phyloP scores from a whole-genome alignment of 2,329 filamentous ascomycete species.

The Xenoacremonium recifei region DNA sequence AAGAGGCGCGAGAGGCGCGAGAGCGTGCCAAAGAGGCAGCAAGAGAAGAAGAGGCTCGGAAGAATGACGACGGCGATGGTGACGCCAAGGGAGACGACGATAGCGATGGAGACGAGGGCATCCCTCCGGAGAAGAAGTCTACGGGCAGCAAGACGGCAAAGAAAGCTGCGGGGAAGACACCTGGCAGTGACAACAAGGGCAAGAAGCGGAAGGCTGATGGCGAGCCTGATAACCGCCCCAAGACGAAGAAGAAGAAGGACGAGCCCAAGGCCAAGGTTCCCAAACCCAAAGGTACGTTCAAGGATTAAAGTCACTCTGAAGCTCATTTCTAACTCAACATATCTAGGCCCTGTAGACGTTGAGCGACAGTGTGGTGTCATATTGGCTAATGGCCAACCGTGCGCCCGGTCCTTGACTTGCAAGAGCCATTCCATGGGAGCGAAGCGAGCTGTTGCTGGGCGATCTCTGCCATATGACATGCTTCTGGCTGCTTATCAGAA shows the following conservation, averaged over 20 bases:
- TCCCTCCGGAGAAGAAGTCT: conserved; percentile 41
- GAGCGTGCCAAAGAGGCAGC: conserved; percentile 65
- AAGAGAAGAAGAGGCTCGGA: conserved; percentile 53
- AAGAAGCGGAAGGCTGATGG: conserved; percentile 78
- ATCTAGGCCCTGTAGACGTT: conserved; percentile 78
- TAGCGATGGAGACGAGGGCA: conserved; percentile 43
- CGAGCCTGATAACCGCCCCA: conserved; percentile 78
- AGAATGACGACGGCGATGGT: conserved; percentile 47
- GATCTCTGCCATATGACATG: conserved; percentile 90
- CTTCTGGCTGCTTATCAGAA: conserved; percentile 86
- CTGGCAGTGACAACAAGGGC: conserved; percentile 63
- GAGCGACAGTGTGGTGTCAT: conserved; percentile 91
- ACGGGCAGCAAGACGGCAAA: conserved; percentile 47
- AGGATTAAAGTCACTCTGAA: too few species aligned
- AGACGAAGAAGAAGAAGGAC: conserved; percentile 93
- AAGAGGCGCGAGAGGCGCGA: conserved; percentile 69
- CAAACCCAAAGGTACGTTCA: conserved; percentile 70
- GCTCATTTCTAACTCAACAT: conserved; percentile 13
- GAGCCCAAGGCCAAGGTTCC: conserved; percentile 80
- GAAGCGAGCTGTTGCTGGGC: conserved; percentile 82
- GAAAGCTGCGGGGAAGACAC: conserved; percentile 69
- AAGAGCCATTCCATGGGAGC: conserved; percentile 96
- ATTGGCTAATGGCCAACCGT: conserved; percentile 80
- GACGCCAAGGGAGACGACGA: conserved; percentile 52
- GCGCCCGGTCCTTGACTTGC: conserved; percentile 85